Evolutionary conservation across 345 rosid species (phyloP), one percentile per base, ranked within the genome.

Genomic region (Euphorbia tirucalli): DNA sequence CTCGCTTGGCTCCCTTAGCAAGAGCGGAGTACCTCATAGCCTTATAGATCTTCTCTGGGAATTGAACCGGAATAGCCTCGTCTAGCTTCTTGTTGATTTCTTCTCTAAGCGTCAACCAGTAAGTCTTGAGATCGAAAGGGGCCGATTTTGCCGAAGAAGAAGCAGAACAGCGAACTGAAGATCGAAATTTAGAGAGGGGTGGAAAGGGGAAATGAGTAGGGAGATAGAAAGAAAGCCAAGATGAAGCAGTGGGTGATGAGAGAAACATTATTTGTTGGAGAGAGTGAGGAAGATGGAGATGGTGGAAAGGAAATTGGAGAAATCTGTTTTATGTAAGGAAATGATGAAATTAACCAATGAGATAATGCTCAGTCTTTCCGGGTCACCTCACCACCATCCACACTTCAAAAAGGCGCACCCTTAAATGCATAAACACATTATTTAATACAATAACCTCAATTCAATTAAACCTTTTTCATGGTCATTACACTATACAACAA

Each of bases 11-110:
- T 18, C 98, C 94, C 49, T 85, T 71, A 0, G 98, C 91, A 13
- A 95, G 85, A 15, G 86, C 91, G 11, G 99, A 95, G 82, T 95
- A 92, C 74, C 97, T 75, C 98, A 95, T 90, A n/a, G 96, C 90
- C 82, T 95, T 91, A 74, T 90, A 89, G 84, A 95, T 90, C 87
- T 78, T 68, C 14, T 79, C 81, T 0, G 97, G 99, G 76, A 86
- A 81, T 71, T 83, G 82, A 21, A 95, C 78, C 25, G 92, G 84
- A 55, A 95, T 81, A 7, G 97, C 96, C 62, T 86, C 85, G 16
- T 90, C 96, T 1, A 95, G 92, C 79, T 89, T 88, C 67, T 83
- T 80, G 70, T 90, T 84, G 78, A 95, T 90, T 78, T 92, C 92
- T 0, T 35, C 68, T 11, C 81, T 90, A 31, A 92, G 83, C 27